phyloP scores from a whole-genome alignment of 2,329 filamentous ascomycete species.

The Arthrocladium fulminans region DNA sequence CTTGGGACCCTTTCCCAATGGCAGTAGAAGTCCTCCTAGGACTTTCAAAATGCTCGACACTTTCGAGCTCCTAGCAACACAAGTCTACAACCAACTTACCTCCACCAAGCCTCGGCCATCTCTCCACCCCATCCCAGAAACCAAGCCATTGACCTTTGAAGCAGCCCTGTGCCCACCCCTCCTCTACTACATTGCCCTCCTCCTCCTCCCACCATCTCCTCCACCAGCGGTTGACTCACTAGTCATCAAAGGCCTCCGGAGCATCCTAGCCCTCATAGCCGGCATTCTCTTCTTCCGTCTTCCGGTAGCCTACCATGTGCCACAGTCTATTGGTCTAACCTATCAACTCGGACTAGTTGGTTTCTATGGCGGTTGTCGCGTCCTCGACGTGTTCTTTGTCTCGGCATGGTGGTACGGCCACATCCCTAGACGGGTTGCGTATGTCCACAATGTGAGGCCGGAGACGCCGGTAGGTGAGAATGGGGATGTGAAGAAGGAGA shows the following conservation, averaged over 20 bases:
- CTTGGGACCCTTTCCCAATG: no score
- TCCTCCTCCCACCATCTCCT: slow-evolving; percentile 34
- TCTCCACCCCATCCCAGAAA: slow-evolving; percentile 35
- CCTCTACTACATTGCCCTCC: slow-evolving; percentile 35
- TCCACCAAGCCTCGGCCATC: slow-evolving; percentile 28
- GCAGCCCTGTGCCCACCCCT: slow-evolving; percentile 34
- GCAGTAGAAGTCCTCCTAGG: no score
- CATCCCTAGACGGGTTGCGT: slow-evolving; percentile 35
- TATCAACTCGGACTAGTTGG: slow-evolving; percentile 39
- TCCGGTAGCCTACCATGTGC: slow-evolving; percentile 35
- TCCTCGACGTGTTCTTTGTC: slow-evolving; percentile 38
- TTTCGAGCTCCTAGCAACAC: neutral
- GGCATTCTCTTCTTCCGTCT: slow-evolving; percentile 35
- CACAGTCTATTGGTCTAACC: slow-evolving; percentile 37
- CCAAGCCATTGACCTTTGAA: slow-evolving; percentile 31
- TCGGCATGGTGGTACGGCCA: slow-evolving; percentile 33
- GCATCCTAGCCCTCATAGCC: slow-evolving; percentile 30
- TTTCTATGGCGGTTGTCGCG: slow-evolving; percentile 34
- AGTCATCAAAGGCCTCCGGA: slow-evolving; percentile 28
- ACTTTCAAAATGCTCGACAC: neutral
- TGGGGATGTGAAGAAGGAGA: neutral
- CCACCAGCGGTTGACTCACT: slow-evolving; percentile 28
- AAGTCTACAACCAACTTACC: neutral
- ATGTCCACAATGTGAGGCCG: slow-evolving; percentile 29
- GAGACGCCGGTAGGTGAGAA: slow-evolving; percentile 22